Base-by-base conservation (phyloP, 371 early-diverging fungal genomes). In the Mucor irregularis region DNA sequence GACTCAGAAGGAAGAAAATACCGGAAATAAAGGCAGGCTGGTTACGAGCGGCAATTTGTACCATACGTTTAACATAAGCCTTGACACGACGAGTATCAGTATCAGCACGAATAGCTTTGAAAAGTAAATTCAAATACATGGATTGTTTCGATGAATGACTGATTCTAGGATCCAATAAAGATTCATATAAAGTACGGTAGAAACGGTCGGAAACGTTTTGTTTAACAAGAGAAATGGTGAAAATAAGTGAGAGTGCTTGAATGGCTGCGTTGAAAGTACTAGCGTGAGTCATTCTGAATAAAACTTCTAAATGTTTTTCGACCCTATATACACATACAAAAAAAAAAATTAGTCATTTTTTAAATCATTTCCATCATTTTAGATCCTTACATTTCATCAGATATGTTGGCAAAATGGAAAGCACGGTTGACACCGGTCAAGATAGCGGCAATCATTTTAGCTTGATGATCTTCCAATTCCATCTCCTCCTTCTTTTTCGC, bases 341-440 rank as follows among this genome's bases (percentile, higher is more conserved):
- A 22, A 58, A 48, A 42, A 34, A 52, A 44, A 54, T 25, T 29
- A 30, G 26, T 42, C 35, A 29, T 35, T n/a, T 38, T 25, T 28
- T 22, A 16, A 39, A 24, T 11, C 17, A 31, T 33, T 47, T 39
- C 24, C 26, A 24, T 22, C 21, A 39, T 33, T 3, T 22, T 19
- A 19, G 9, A 66, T n/a, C n/a, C 74, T 72, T 87, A 89, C 69
- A 82, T 80, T n/a, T 76, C 78, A 60, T 90, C 89, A 3, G 87
- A 84, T 16, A 96, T 74, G 61, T 91, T 81, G 30, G 94, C 82
- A 67, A 88, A 98, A 19, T 96, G 96, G 73, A 95, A 92, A 9
- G 96, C 94, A 42, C 98, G 93, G 64, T 96, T 95, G 31, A 98
- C 87, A 58, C 98, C 98, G 0, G 97, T 96, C 42, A 98, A 74